Percentiles rank a stretch among this genome's conserved stretches.
Conservation (phyloP, 2,329 filamentous ascomycete species). For the Dothideomycetidae sp. region DNA sequence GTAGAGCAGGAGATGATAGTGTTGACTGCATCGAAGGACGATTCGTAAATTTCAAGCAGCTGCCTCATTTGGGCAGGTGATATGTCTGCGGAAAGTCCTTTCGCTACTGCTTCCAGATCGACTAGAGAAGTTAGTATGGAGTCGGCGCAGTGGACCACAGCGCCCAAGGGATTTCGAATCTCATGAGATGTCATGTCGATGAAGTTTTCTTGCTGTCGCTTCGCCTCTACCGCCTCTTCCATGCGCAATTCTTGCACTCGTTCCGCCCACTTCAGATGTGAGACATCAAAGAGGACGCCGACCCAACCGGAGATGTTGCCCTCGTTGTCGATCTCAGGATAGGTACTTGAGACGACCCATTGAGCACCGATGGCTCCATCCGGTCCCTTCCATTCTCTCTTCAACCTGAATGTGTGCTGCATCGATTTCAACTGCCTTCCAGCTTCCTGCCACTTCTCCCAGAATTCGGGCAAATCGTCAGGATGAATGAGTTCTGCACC, state of each 20-base stretch:
- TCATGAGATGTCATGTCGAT: slow-evolving; percentile 11
- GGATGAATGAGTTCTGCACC: slow-evolving; percentile 30
- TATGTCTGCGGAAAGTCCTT: background rate
- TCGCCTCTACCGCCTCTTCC: slow-evolving; percentile 11
- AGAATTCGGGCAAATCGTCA: slow-evolving; percentile 20
- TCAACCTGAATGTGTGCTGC: slow-evolving; percentile 29
- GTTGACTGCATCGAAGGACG: slow-evolving; percentile 24
- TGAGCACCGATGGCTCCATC: slow-evolving; percentile 12
- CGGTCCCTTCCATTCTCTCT: slow-evolving; percentile 17
- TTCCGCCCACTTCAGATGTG: slow-evolving; percentile 31
- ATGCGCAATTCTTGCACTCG: slow-evolving; percentile 28
- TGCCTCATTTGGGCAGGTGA: slow-evolving; percentile 12
- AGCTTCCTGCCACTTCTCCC: slow-evolving; percentile 28
- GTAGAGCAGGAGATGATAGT: slow-evolving; percentile 33
- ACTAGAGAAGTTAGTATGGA: slow-evolving; percentile 11
- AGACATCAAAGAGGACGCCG: slow-evolving; percentile 32
- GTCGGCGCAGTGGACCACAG: slow-evolving; percentile 13
- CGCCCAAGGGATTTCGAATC: slow-evolving; percentile 10
- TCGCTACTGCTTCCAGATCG: slow-evolving; percentile 9
- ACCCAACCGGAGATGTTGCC: slow-evolving; percentile 27
- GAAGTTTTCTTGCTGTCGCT: slow-evolving; percentile 11
- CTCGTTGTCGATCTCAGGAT: slow-evolving; percentile 18
- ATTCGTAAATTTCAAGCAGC: slow-evolving; percentile 18
- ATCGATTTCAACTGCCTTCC: slow-evolving; percentile 23
- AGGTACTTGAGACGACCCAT: slow-evolving; percentile 12